A percentile compares a stretch with the other conserved stretches of the same genome.
Conservation (phyloP, 371 early-diverging fungal species). For the Mucor indicus region DNA sequence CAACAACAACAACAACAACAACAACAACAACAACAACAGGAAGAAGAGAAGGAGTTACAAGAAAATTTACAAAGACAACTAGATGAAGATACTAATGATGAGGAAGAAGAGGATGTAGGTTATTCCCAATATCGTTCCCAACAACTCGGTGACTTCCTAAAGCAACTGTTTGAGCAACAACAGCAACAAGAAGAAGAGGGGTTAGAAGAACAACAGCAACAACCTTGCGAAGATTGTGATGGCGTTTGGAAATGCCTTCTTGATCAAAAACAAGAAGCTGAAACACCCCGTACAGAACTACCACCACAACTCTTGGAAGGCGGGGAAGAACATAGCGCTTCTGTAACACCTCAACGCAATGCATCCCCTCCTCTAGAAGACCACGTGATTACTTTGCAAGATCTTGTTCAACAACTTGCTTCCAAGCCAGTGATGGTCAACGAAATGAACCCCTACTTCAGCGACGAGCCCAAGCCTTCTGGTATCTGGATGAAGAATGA, state of each 20-base stretch:
- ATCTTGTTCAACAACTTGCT: conserved; percentile 13
- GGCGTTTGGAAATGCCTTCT: conserved; percentile 16
- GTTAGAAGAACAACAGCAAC: background rate
- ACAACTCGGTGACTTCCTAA: conserved; percentile 13
- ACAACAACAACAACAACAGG: background rate
- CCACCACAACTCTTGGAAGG: background rate
- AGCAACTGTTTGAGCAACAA: conserved; percentile 8
- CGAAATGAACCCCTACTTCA: background rate
- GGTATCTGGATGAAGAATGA: conserved; percentile 1
- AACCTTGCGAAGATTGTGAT: conserved; percentile 1
- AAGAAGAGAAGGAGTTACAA: no score
- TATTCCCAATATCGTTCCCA: conserved; percentile 14
- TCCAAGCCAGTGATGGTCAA: conserved; percentile 16
- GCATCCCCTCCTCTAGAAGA: conserved; percentile 15
- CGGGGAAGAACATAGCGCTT: background rate
- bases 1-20: conserved; percentile 1
- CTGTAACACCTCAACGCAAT: background rate
- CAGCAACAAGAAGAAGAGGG: background rate
- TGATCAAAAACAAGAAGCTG: conserved; percentile 5
- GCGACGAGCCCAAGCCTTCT: conserved; percentile 15
- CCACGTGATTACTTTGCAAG: conserved; percentile 17
- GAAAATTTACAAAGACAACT: no score
- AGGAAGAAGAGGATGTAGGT: background rate
- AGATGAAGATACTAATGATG: background rate
- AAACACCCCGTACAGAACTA: conserved; percentile 9